These are phyloP conservation scores for Ceriops zippeliana DNA, from an alignment of 345 rosid species.

Conservation along the genomic window DNA sequence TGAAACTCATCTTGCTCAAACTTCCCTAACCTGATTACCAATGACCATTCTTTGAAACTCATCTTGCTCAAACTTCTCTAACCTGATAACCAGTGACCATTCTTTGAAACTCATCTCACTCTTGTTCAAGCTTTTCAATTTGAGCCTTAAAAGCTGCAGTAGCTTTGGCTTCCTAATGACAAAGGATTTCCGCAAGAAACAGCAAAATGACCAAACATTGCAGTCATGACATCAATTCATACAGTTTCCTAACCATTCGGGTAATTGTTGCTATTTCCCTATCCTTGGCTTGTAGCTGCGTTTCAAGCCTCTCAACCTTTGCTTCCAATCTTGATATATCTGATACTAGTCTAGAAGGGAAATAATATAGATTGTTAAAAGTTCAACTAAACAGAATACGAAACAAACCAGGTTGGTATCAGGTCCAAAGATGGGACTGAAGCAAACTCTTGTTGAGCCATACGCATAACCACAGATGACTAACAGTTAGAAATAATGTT, in stretches of 20 bases:
- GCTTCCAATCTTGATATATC: constrained; percentile 87
- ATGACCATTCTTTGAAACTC: too few relatives aligned
- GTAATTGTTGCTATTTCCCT: constrained; percentile 92
- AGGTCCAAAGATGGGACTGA: background rate
- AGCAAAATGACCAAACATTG: constrained; percentile 13
- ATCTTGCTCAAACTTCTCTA: constrained; percentile 43
- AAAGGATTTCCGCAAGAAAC: background rate
- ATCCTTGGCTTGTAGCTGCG: constrained; percentile 71
- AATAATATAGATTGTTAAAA: background rate
- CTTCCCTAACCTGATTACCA: constrained; percentile 22
- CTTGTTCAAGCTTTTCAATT: constrained; percentile 89
- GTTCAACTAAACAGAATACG: background rate
- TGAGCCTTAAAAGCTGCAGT: constrained; percentile 81
- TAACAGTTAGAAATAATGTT: too few relatives aligned
- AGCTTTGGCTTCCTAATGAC: constrained; percentile 78
- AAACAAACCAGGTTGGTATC: background rate
- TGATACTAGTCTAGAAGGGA: constrained; percentile 48
- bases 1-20: constrained; percentile 97
- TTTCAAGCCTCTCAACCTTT: constrained; percentile 91
- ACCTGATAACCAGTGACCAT: too few relatives aligned
- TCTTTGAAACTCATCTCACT: background rate
- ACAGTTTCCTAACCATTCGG: constrained; percentile 57
- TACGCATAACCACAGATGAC: background rate
- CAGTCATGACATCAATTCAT: background rate
- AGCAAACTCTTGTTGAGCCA: background rate